Percentiles rank a stretch among this genome's conserved stretches.
phyloP scores from a whole-genome alignment of 768 basidiomycete genomes.

The Podaxis mareebaensis region DNA sequence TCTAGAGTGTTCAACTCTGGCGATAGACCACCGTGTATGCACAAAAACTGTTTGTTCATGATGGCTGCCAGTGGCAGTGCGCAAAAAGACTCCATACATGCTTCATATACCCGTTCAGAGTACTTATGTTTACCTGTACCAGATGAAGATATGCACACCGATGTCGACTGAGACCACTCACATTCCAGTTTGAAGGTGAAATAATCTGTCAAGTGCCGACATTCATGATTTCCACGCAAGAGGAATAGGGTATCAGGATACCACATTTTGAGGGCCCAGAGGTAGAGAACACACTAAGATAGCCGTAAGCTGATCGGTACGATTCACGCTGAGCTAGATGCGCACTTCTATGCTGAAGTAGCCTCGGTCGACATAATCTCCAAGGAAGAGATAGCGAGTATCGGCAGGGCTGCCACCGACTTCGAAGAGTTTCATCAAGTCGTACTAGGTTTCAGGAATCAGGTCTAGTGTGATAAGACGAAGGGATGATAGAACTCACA shows the following conservation, averaged over 20 bases:
- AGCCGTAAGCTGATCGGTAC: neutral
- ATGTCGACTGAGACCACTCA: conserved; percentile 39
- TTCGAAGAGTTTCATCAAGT: conserved; percentile 94
- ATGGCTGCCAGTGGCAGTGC: conserved; percentile 91
- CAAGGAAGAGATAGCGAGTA: conserved; percentile 89
- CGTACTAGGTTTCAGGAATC: conserved; percentile 54
- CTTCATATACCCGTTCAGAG: conserved; percentile 93
- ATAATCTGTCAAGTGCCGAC: conserved; percentile 97
- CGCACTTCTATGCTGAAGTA: conserved; percentile 91
- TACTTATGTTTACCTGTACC: conserved; percentile 95
- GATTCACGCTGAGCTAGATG: conserved; percentile 9
- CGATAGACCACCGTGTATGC: conserved; percentile 95
- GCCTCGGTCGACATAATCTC: conserved; percentile 92
- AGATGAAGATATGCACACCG: conserved; percentile 10
- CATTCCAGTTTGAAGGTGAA: conserved; percentile 99
- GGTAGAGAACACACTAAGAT: conserved; percentile 89
- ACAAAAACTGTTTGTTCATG: conserved; percentile 99
- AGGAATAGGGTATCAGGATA: conserved; percentile 97
- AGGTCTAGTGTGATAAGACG: conserved; percentile 15
- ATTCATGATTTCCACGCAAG: conserved; percentile 98
- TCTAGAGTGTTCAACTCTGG: conserved; percentile 96
- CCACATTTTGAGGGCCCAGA: conserved; percentile 99
- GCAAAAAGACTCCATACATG: conserved; percentile 98
- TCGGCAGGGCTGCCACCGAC: conserved; percentile 94
- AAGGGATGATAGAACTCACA: conserved; percentile 48